Conservation (phyloP, 306 rosid genomes). For the Erythrophleum fordii region DNA sequence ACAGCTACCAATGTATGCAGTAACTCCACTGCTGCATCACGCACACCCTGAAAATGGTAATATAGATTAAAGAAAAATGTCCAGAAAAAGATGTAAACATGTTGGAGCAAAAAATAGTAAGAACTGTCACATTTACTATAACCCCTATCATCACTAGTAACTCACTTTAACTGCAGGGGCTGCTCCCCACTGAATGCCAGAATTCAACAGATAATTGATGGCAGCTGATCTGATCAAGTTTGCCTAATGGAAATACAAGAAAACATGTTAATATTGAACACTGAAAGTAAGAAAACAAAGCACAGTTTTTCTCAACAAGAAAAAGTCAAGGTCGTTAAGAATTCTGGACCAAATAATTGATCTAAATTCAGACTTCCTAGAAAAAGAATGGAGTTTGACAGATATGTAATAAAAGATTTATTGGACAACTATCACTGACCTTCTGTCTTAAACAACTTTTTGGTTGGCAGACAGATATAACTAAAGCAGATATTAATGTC, state of each 20-base stretch:
- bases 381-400: background rate
- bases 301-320: conserved; percentile 31
- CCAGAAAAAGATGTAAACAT: background rate
- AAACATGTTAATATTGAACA: conserved; percentile 26
- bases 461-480: conserved; percentile 2
- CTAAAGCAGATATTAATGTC: conserved; percentile 18
- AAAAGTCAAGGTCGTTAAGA: conserved; percentile 8
- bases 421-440: background rate
- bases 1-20: conserved; percentile 94
- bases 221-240: conserved; percentile 91
- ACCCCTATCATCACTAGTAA: conserved; percentile 36
- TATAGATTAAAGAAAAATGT: conserved; percentile 27
- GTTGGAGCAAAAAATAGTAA: conserved; percentile 9
- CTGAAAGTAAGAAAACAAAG: conserved; percentile 20
- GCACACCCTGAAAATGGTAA: conserved; percentile 70
- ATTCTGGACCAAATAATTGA: conserved; percentile 24
- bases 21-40: conserved; percentile 96
- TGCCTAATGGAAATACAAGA: conserved; percentile 65
- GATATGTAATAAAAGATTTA: background rate
- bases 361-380: background rate
- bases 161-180: conserved; percentile 96
- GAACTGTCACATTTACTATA: conserved; percentile 23
- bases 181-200: conserved; percentile 97
- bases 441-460: background rate
- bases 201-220: conserved; percentile 79